Evolutionary conservation across 2,329 filamentous ascomycete species (phyloP), one percentile per base, ranked within the genome.

Genomic region (Hypoxylon rubiginosum): DNA sequence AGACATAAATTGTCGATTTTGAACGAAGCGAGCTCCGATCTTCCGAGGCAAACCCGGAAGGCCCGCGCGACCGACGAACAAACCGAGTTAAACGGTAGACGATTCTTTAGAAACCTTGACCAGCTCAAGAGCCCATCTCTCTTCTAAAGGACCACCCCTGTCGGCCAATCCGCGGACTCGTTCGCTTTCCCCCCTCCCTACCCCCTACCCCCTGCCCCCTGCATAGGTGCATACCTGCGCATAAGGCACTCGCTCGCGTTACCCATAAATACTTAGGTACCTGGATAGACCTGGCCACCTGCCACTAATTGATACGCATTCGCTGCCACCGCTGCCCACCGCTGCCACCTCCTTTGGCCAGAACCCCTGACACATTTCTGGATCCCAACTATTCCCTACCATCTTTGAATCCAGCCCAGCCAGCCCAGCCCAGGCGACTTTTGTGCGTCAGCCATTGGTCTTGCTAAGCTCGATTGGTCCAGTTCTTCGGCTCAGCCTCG

Each of bases 401-500:
- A 53, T 48, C 51, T 56, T 45, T 61, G 56, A 67, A 68, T 68
- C 65, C 71, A 72, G 66, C 63, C 71, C 64, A 69, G 71, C 26
- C n/a, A n/a, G n/a, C n/a, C n/a, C n/a, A n/a, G n/a, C 57, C 68
- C 58, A 73, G 72, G 71, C 73, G 71, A 68, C 69, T 69, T 59
- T 66, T 58, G 58, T 68, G 73, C 71, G 72, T 75, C 74, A 75
- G 72, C 73, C 65, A 64, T 72, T 68, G 69, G 69, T 67, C 72
- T 61, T 67, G 63, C 56, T 67, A 66, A 71, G 69, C 69, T 58
- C 63, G 57, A 63, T 54, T 63, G 64, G 61, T 56, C 67, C 56
- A 71, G 63, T 65, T 61, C 66, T 61, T 62, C 46, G 67, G 71
- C 75, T 77, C 75, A 77, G 75, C 75, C 75, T 77, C 75, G 71